Evolutionary conservation across 2,329 filamentous ascomycete species (phyloP), one percentile per base, ranked within the genome.

Genomic region (Bertia moriformis): DNA sequence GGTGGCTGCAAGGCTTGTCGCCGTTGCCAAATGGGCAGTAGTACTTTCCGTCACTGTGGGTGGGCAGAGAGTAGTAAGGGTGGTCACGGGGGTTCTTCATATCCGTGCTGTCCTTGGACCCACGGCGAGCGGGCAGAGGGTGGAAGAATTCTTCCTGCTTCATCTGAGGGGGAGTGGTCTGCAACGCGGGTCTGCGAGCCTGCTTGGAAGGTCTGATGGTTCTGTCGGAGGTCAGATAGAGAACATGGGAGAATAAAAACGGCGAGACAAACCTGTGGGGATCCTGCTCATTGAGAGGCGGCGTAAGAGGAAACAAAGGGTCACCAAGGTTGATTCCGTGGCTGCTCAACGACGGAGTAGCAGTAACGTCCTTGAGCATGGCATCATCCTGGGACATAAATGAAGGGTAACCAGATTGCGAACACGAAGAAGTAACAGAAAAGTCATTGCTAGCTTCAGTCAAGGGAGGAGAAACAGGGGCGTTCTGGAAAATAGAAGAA

Each of bases 1-100:
- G 67, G 60, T 79, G 74, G 44, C 58, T 65, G 60, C 75, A 80
- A 39, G 63, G 63, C 38, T 71, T 63, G 41, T 68, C 64, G 46
- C 60, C 64, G 40, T 49, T 51, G 47, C 64, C 60, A 50, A 67
- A 73, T 2, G 75, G 75, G 59, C 75, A 80, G 53, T 75, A 71
- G 50, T 76, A 80, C 46, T 73, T 65, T 51, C 72, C 73, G 51
- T 78, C 69, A 44, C 48, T 55, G 39, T 57, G 54, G 35, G 61
- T 58, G n/a, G 58, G 51, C 45, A 59, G 46, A 32, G 58, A 55
- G 44, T 62, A 62, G 44, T 53, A 62, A 17, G 54, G 53, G 42
- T 62, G 59, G 42, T 62, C 59, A 42, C 59, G 52, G 33, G 59
- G 59, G 41, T 56, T 58, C 41, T 56, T 53, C 44, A 51, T 41